These are phyloP conservation scores for Xylaria sp. DNA, from an alignment of 495 filamentous ascomycete genomes.

Conservation along the genomic window DNA sequence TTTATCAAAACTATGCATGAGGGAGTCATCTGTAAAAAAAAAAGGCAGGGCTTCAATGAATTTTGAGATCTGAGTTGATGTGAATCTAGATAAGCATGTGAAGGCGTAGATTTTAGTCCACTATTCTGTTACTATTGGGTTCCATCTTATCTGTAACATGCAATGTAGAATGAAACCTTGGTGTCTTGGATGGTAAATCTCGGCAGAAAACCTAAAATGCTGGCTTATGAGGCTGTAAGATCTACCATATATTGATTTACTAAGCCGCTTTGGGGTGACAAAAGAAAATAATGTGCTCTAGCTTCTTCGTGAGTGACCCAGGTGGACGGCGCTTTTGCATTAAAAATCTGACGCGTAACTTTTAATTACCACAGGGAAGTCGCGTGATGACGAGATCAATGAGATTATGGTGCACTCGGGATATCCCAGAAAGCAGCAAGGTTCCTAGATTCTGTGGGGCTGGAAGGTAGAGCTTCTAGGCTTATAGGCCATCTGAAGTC, in stretches of 20 bases:
- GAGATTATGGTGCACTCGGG: background rate
- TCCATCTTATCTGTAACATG: background rate
- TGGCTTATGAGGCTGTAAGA: background rate
- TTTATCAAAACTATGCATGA: conserved; percentile 25
- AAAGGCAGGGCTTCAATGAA: conserved; percentile 2
- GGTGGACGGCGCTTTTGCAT: background rate
- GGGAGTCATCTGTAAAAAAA: conserved; percentile 13
- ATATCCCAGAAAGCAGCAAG: conserved; percentile 7
- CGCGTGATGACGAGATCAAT: conserved; percentile 7
- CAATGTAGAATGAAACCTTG: background rate
- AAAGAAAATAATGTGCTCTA: background rate
- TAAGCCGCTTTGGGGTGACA: background rate
- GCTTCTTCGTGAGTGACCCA: background rate
- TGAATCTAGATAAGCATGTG: background rate
- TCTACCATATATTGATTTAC: background rate
- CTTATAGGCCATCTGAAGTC: no score
- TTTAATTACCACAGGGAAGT: conserved; percentile 2
- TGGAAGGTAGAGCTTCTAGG: background rate
- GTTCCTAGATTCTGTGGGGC: conserved; percentile 1
- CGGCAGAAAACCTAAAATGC: background rate
- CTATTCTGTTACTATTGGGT: background rate
- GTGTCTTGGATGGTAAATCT: background rate
- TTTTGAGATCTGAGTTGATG: background rate
- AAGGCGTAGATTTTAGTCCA: background rate
- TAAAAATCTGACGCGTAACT: background rate